These are phyloP conservation scores for Cordyceps pruinosa DNA, from an alignment of 2,329 filamentous ascomycete species.

Conservation along the genomic window DNA sequence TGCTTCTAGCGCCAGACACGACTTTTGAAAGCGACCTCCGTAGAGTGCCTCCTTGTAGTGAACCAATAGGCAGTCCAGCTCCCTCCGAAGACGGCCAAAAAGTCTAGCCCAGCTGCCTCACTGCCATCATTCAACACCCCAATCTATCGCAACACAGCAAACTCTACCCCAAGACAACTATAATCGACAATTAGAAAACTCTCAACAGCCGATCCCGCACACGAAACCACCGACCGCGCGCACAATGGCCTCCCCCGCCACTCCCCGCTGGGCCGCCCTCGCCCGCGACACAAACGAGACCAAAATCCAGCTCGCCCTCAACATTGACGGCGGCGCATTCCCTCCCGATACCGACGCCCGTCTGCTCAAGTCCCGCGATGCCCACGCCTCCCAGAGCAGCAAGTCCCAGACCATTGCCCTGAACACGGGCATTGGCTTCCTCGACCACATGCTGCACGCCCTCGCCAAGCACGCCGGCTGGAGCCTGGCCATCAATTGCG, in stretches of 20 bases:
- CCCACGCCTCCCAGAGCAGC: constrained; percentile 78
- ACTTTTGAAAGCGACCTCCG: too few relatives aligned
- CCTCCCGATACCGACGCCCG: constrained; percentile 55
- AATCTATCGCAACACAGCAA: not conserved
- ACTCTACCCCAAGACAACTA: not conserved
- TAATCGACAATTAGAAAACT: not conserved
- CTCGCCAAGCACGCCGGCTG: constrained; percentile 93
- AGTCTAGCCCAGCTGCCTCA: not conserved
- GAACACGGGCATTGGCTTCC: constrained; percentile 91
- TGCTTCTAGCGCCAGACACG: too few relatives aligned
- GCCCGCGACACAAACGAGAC: constrained; percentile 96
- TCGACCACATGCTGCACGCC: constrained; percentile 98
- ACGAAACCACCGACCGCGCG: not conserved
- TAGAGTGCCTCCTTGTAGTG: not conserved
- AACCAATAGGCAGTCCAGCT: not conserved
- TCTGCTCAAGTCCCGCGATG: constrained; percentile 44
- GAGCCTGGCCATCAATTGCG: constrained; percentile 76
- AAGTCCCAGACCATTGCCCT: constrained; percentile 80
- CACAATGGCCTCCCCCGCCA: constrained; percentile 1
- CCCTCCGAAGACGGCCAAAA: constrained; percentile 11
- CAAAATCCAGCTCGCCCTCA: constrained; percentile 87
- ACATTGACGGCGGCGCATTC: constrained; percentile 82
- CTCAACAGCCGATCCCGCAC: not conserved
- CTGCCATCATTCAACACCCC: not conserved
- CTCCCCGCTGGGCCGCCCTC: constrained; percentile 64